Conservation (phyloP, 441 rosid species). For the Mallotus japonicus region DNA sequence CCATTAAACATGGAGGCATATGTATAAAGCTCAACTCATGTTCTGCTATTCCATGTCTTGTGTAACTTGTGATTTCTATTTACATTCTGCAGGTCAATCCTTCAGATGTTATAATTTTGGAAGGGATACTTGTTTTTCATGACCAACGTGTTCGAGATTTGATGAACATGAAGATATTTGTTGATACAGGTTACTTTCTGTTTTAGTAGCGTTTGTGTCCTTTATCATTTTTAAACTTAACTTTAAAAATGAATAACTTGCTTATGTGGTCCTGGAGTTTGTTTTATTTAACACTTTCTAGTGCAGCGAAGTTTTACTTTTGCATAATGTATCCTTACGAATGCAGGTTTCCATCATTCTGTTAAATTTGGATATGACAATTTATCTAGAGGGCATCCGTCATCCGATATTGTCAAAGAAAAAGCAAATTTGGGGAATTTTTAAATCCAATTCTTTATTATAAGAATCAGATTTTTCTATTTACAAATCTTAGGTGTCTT, state of each 20-base stretch:
- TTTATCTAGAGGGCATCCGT: background rate
- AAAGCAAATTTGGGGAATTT: background rate
- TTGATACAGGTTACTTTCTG: conserved; percentile 77
- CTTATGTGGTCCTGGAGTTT: background rate
- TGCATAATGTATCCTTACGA: background rate
- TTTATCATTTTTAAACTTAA: background rate
- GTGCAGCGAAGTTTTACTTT: background rate
- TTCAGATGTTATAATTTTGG: conserved; percentile 91
- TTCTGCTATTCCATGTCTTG: background rate
- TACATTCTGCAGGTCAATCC: conserved; percentile 79
- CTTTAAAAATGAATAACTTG: background rate
- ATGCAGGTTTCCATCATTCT: background rate
- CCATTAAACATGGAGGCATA: background rate
- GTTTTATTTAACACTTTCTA: background rate
- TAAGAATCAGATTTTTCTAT: background rate
- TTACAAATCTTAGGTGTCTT: background rate
- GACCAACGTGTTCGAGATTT: conserved; percentile 83
- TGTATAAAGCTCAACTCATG: background rate
- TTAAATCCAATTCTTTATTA: background rate
- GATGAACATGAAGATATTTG: conserved; percentile 99
- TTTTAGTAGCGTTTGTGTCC: background rate
- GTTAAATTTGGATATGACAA: background rate
- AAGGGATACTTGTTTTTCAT: conserved; percentile 95
- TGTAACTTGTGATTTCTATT: conserved; percentile 22
- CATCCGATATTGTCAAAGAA: background rate